phyloP scores from a whole-genome alignment of 495 filamentous ascomycete genomes.

The Alectoria sarmentosa region DNA sequence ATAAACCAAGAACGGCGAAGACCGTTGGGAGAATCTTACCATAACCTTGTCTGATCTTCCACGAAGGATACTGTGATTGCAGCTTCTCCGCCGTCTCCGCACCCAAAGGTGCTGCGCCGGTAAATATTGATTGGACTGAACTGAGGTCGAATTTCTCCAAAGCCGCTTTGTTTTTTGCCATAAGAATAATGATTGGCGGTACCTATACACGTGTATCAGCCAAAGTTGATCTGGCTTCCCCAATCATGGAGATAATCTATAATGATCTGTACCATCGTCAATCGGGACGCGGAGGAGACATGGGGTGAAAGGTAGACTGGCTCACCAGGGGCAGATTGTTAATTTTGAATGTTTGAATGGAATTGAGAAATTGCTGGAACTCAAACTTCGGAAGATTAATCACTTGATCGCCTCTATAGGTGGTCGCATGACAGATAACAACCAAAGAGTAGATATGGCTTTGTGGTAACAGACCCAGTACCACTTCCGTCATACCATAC shows the following conservation, averaged over 20 bases:
- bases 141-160: slow-evolving; percentile 69
- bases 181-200: slow-evolving; percentile 78
- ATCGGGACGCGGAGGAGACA: neutral
- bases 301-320: neutral
- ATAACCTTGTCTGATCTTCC: slow-evolving; percentile 72
- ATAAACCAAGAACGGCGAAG: neutral
- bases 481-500: slow-evolving; percentile 47
- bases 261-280: neutral
- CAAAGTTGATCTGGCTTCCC: neutral
- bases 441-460: slow-evolving; percentile 85
- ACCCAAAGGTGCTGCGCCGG: slow-evolving; percentile 78
- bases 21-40: slow-evolving; percentile 39
- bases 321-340: slow-evolving; percentile 58
- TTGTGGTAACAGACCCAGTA: slow-evolving; percentile 70
- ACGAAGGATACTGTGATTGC: slow-evolving; percentile 54
- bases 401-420: slow-evolving; percentile 69
- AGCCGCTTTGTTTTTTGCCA: slow-evolving; percentile 58
- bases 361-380: slow-evolving; percentile 52
- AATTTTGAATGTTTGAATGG: slow-evolving; percentile 71
- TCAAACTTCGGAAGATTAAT: slow-evolving; percentile 87
- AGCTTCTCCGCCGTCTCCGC: slow-evolving; percentile 68
- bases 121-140: slow-evolving; percentile 60
- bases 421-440: slow-evolving; percentile 60
- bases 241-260: neutral
- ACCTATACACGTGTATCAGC: slow-evolving; percentile 40